Evolutionary conservation across 108 stramenopile genomes (phyloP), one percentile per base, ranked within the genome.

Genomic region (Cyclostephanos invisitatus): DNA sequence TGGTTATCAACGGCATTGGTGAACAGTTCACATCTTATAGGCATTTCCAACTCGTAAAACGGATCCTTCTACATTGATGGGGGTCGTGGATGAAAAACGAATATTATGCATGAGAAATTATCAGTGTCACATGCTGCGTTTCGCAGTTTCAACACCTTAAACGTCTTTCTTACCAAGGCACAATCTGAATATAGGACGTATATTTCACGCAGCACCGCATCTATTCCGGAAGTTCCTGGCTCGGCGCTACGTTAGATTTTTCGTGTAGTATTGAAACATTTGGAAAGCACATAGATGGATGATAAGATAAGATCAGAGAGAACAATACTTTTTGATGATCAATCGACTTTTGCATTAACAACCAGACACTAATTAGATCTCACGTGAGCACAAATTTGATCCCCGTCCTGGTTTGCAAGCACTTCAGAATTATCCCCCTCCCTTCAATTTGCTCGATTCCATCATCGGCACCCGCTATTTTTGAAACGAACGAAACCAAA

Each of bases 41-140:
- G 93, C 93, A 94, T 94, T 75, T 94, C 93, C 64, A 94, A 70
- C 78, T 94, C 93, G 72, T 91, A 94, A 76, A 94, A 94, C 36
- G 93, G 93, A 87, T 94, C 91, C 67, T 94, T 94, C 69, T 78
- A 11, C 49, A 60, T 40, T 42, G 12, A 44, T 56, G 5, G 37
- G 25, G 3, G 25, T 6, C 40, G 42, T 15, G 10, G 18, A 28
- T n/a, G n/a, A 8, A 1, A 60, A 36, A 47, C 24, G 53, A 27
- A 29, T 40, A 11, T 54, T 40, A 11, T 54, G 51, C 21, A 47
- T 8, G 29, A 18, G 51, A 55, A 35, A 32, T 54, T 2, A 46
- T 46, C 44, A 25, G 53, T 24, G 15, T 57, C 56, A 35, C 56
- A 57, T 17, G 32, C 27, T 29, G 2, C 17, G 28, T 14, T 29